Percentiles rank a stretch among this genome's conserved stretches.
phyloP scores from a whole-genome alignment of 2,329 filamentous ascomycete genomes.

The Pseudocercospora vitis region DNA sequence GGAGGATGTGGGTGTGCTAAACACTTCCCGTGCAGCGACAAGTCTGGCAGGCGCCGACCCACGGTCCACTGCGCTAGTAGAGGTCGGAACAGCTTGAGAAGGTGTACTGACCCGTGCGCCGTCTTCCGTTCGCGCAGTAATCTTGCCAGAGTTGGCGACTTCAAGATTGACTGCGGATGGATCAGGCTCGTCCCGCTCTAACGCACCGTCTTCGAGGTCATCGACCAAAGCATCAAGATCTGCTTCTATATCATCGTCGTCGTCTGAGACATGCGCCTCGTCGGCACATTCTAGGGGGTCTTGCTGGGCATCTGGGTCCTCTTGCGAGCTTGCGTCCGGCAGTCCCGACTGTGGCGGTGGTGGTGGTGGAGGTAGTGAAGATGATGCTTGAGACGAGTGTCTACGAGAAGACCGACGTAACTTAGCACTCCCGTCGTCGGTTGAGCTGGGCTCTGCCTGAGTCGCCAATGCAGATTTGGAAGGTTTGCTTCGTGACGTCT shows the following conservation, averaged over 20 bases:
- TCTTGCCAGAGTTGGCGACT: constrained; percentile 78
- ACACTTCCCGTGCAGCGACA: constrained; percentile 37
- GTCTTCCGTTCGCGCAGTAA: constrained; percentile 89
- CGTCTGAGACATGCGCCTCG: constrained; percentile 77
- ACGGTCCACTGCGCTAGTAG: constrained; percentile 32
- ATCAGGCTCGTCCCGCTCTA: constrained; percentile 72
- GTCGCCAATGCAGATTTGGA: constrained; percentile 29
- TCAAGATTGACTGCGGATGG: constrained; percentile 90
- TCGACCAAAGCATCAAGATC: constrained; percentile 86
- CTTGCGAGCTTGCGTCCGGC: constrained; percentile 37
- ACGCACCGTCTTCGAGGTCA: constrained; percentile 81
- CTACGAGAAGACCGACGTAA: constrained; percentile 38
- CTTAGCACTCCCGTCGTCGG: constrained; percentile 26
- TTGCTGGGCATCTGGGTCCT: constrained; percentile 55
- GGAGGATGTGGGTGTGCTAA: constrained; percentile 50
- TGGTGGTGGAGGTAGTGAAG: constrained; percentile 19
- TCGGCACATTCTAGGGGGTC: constrained; percentile 88
- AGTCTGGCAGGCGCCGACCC: constrained; percentile 36
- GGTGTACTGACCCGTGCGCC: constrained; percentile 84
- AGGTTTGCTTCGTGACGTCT: constrained; percentile 27
- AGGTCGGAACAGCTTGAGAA: constrained; percentile 55
- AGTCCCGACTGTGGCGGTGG: constrained; percentile 28
- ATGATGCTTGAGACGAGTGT: constrained; percentile 33
- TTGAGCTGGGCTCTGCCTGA: constrained; percentile 22
- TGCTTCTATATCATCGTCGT: constrained; percentile 60